Percentiles rank a stretch among this genome's conserved stretches.
Evolutionary conservation across 331 rosid species (phyloP).

Genomic region (Rhamnella rubrinervis): DNA sequence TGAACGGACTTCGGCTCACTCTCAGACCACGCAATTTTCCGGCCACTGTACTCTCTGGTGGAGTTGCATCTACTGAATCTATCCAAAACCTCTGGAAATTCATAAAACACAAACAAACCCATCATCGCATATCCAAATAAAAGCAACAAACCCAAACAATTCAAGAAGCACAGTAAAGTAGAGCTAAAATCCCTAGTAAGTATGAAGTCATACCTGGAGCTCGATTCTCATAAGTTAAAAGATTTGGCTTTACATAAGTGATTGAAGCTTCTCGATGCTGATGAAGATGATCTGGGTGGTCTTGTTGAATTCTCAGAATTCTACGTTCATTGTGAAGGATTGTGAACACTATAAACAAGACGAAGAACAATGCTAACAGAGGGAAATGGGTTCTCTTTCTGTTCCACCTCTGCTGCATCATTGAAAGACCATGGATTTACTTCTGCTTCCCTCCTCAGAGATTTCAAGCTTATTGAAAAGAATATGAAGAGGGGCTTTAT

Average conservation of each 20-base stretch:
- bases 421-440: not conserved
- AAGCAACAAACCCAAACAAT: conserved; percentile 15
- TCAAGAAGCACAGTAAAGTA: not conserved
- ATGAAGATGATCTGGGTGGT: conserved; percentile 41
- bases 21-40: conserved; percentile 54
- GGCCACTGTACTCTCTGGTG: conserved; percentile 66
- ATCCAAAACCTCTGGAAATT: conserved; percentile 63
- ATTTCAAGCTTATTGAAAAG: not conserved
- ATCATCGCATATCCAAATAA: conserved; percentile 21
- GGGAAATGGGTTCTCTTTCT: conserved; percentile 67
- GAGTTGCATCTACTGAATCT: conserved; percentile 88
- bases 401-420: conserved; percentile 64
- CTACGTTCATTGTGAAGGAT: conserved; percentile 63
- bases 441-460: not conserved
- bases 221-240: conserved; percentile 29
- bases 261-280: conserved; percentile 47
- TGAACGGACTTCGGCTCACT: conserved; percentile 16
- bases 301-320: conserved; percentile 61
- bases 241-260: conserved; percentile 73
- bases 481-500: not conserved
- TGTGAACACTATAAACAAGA: conserved; percentile 56
- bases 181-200: conserved; percentile 13
- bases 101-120: conserved; percentile 31
- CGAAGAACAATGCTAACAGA: conserved; percentile 45
- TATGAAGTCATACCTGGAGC: conserved; percentile 41